Evolutionary conservation across 2,329 filamentous ascomycete species (phyloP).

Genomic region (Colletotrichum salicis): DNA sequence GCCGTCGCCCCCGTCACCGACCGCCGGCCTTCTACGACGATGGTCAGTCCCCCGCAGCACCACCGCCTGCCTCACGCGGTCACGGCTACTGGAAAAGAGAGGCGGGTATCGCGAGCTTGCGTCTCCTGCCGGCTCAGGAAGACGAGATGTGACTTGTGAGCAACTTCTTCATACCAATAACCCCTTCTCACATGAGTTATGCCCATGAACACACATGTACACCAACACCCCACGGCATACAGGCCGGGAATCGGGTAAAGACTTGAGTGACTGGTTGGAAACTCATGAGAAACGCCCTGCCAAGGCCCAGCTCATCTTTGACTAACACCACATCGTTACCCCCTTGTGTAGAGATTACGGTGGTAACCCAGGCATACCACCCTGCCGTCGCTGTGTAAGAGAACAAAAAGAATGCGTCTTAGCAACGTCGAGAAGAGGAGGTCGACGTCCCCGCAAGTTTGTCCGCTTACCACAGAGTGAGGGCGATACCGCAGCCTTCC

Average conservation of each 20-base stretch:
- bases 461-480: conserved; percentile 10
- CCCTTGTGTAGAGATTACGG: conserved; percentile 42
- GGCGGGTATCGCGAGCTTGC: conserved; percentile 46
- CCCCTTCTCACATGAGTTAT: not conserved
- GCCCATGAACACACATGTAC: too few relatives aligned
- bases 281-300: too few relatives aligned
- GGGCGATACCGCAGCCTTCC: conserved; percentile 2
- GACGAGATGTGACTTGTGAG: conserved; percentile 47
- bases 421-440: conserved; percentile 52
- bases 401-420: conserved; percentile 51
- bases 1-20: not conserved
- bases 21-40: not conserved
- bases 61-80: conserved; percentile 15
- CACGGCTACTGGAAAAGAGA: conserved; percentile 37
- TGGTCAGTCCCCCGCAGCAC: conserved; percentile 4
- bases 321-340: not conserved
- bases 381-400: conserved; percentile 51
- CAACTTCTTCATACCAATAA: not conserved
- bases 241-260: not conserved
- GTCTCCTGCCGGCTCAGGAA: conserved; percentile 46
- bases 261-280: not conserved
- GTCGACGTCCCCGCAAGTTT: conserved; percentile 44
- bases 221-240: too few relatives aligned
- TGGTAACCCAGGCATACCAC: conserved; percentile 48
- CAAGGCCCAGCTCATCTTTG: conserved; percentile 1